Evolutionary conservation across 352 stramenopile species (phyloP).

Genomic region (Phytophthora citricola): DNA sequence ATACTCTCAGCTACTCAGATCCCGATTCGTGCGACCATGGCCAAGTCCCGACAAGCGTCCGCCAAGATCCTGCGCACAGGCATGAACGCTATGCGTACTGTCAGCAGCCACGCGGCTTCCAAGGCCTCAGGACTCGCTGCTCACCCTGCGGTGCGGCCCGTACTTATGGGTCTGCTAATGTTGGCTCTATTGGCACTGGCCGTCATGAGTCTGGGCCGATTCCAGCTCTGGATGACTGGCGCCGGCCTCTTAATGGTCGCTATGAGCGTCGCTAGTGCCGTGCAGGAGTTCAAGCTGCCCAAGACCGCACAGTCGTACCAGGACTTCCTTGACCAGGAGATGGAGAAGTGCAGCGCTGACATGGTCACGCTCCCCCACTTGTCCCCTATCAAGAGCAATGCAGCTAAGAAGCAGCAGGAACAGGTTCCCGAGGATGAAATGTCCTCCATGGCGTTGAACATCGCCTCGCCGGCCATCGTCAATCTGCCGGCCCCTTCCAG

Average conservation of each 20-base stretch:
- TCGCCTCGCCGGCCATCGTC: constrained; percentile 48
- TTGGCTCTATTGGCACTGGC: constrained; percentile 54
- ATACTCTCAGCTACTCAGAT: constrained; percentile 16
- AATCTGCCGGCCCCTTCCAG: constrained; percentile 16
- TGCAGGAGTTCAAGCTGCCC: constrained; percentile 65
- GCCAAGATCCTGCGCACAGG: constrained; percentile 39
- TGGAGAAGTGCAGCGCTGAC: constrained; percentile 51
- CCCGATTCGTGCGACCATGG: constrained; percentile 28
- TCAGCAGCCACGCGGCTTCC: constrained; percentile 36
- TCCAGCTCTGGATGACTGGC: constrained; percentile 76
- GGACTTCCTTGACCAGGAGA: constrained; percentile 64
- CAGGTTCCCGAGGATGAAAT: constrained; percentile 25
- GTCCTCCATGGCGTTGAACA: constrained; percentile 47
- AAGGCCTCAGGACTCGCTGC: constrained; percentile 29
- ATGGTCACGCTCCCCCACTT: constrained; percentile 63
- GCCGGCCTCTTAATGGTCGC: constrained; percentile 68
- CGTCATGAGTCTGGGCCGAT: constrained; percentile 51
- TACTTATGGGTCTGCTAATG: constrained; percentile 40
- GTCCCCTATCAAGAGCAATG: constrained; percentile 37
- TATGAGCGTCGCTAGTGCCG: constrained; percentile 63
- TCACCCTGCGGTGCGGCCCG: constrained; percentile 33
- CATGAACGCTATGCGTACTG: constrained; percentile 38
- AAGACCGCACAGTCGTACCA: constrained; percentile 54
- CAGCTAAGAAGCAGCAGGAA: constrained; percentile 26
- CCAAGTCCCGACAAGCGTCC: constrained; percentile 31